A percentile compares a stretch with the other conserved stretches of the same genome.
Conservation (phyloP, 2,329 filamentous ascomycete species). For the Westerdykella aurantiaca region DNA sequence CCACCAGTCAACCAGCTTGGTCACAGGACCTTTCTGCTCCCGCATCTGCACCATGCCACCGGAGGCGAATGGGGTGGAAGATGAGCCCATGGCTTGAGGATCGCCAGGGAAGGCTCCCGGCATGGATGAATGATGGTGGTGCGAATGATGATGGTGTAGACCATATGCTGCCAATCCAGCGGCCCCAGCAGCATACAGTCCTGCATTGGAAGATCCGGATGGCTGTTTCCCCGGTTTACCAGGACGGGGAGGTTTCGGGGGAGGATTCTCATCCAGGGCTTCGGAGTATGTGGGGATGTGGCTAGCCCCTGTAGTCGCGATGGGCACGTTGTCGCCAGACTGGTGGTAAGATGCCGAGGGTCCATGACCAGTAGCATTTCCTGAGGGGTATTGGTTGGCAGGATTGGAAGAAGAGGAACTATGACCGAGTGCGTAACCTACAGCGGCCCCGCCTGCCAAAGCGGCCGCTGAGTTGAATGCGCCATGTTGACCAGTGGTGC, state of each 20-base stretch:
- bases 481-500: slow-evolving; percentile 23
- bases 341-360: slow-evolving; percentile 15
- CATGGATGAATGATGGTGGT: slow-evolving; percentile 24
- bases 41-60: slow-evolving; percentile 41
- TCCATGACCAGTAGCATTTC: slow-evolving; percentile 16
- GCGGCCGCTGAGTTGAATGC: slow-evolving; percentile 35
- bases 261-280: slow-evolving; percentile 19
- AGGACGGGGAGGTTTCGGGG: slow-evolving; percentile 32
- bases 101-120: slow-evolving; percentile 26
- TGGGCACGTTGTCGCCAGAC: slow-evolving; percentile 17
- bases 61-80: slow-evolving; percentile 15
- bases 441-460: slow-evolving; percentile 38
- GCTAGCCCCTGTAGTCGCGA: slow-evolving; percentile 26
- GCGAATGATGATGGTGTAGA: slow-evolving; percentile 37
- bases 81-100: slow-evolving; percentile 14
- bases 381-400: slow-evolving; percentile 6
- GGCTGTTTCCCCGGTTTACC: slow-evolving; percentile 41
- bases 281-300: slow-evolving; percentile 31
- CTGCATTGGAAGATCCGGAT: slow-evolving; percentile 39
- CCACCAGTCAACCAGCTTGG: slow-evolving; percentile 55
- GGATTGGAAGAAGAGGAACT: slow-evolving; percentile 18
- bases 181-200: slow-evolving; percentile 43
- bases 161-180: slow-evolving; percentile 46
- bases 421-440: slow-evolving; percentile 38
- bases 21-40: slow-evolving; percentile 52